phyloP scores from a whole-genome alignment of 768 basidiomycete genomes.

The Hericium alpestre region DNA sequence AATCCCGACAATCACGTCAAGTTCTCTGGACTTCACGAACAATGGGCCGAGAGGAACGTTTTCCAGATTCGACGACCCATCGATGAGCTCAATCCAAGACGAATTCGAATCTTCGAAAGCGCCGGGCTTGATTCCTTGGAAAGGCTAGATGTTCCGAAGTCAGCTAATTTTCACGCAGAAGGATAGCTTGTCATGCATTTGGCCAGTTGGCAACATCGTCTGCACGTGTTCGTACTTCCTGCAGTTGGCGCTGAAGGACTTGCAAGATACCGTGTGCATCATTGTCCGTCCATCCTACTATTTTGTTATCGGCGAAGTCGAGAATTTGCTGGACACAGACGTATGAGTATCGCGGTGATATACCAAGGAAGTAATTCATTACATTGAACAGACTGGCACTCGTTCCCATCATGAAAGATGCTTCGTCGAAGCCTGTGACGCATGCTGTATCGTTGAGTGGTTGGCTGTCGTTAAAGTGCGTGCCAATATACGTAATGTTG shows the following conservation, averaged over 20 bases:
- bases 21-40: slow-evolving; percentile 51
- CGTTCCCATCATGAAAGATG: slow-evolving; percentile 63
- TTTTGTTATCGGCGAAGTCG: slow-evolving; percentile 32
- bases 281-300: slow-evolving; percentile 27
- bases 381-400: slow-evolving; percentile 65
- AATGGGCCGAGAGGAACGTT: slow-evolving; percentile 64
- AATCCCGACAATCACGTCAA: slow-evolving; percentile 73
- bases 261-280: slow-evolving; percentile 35
- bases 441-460: slow-evolving; percentile 49
- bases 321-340: slow-evolving; percentile 32
- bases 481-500: slow-evolving; percentile 55
- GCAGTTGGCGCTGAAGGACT: slow-evolving; percentile 38
- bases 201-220: slow-evolving; percentile 66
- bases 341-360: neutral
- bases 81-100: slow-evolving; percentile 52
- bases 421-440: slow-evolving; percentile 66
- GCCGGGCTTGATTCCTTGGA: slow-evolving; percentile 37
- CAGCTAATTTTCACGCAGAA: neutral
- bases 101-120: slow-evolving; percentile 46
- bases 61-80: slow-evolving; percentile 61
- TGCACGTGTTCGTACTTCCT: slow-evolving; percentile 38
- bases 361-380: slow-evolving; percentile 8
- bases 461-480: slow-evolving; percentile 45
- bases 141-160: slow-evolving; percentile 20
- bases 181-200: slow-evolving; percentile 24